phyloP scores from a whole-genome alignment of 2,329 filamentous ascomycete genomes.

The Aspergillus quadrilineatus region DNA sequence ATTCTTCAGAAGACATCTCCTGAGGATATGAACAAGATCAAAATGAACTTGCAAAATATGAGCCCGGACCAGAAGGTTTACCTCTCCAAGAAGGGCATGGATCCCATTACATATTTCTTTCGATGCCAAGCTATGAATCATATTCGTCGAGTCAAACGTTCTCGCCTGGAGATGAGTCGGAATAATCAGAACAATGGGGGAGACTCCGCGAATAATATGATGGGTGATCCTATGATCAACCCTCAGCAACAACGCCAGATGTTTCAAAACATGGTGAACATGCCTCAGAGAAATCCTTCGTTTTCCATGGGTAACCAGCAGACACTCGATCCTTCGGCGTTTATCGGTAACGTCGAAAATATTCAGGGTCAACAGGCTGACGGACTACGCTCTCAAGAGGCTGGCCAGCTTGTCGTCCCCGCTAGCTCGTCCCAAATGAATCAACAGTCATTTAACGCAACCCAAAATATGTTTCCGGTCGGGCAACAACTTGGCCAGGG shows the following conservation, averaged over 20 bases:
- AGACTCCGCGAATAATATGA: constrained; percentile 33
- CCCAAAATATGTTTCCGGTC: constrained; percentile 43
- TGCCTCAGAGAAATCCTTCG: constrained; percentile 32
- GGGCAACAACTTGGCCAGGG: constrained; percentile 43
- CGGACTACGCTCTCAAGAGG: constrained; percentile 60
- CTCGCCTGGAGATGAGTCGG: constrained; percentile 34
- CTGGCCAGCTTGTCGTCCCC: constrained; percentile 63
- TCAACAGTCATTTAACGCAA: constrained; percentile 40
- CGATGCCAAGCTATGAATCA: constrained; percentile 49
- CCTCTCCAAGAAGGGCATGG: constrained; percentile 45
- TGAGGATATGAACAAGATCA: constrained; percentile 50
- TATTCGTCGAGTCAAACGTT: constrained; percentile 38
- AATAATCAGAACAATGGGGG: constrained; percentile 27
- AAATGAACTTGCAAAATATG: constrained; percentile 47
- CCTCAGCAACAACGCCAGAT: constrained; percentile 43
- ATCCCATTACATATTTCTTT: constrained; percentile 53
- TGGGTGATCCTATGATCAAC: constrained; percentile 40
- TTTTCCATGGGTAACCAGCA: constrained; percentile 36
- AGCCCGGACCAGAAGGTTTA: constrained; percentile 50
- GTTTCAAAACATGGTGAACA: constrained; percentile 43
- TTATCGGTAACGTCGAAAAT: constrained; percentile 52
- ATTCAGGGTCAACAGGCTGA: constrained; percentile 62
- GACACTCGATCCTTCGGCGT: constrained; percentile 35
- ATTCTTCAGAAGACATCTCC: constrained; percentile 46
- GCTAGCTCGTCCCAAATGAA: constrained; percentile 58